These are phyloP conservation scores for Dryas octopetala DNA, from an alignment of 306 rosid species.

Conservation along the genomic window DNA sequence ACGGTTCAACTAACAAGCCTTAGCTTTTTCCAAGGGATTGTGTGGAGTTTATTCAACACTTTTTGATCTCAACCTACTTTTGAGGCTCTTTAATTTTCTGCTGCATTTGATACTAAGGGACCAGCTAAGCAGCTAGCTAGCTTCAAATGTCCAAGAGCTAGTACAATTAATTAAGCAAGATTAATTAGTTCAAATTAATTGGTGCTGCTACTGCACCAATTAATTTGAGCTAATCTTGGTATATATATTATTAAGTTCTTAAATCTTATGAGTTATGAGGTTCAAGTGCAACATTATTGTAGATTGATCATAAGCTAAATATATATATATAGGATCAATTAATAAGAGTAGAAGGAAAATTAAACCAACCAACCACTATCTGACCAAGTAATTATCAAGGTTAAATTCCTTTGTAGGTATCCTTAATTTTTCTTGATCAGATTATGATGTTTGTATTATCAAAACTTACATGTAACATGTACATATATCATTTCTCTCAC, in stretches of 20 bases:
- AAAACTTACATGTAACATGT: too few species aligned
- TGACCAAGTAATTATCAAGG: too few species aligned
- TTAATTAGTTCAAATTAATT: neutral
- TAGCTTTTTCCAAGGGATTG: neutral
- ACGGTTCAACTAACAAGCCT: conserved; percentile 45
- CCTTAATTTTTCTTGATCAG: too few species aligned
- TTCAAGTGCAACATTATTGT: too few species aligned
- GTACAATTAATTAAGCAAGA: neutral
- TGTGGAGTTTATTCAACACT: conserved; percentile 26
- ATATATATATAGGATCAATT: neutral
- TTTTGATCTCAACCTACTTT: conserved; percentile 33
- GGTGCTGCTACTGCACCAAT: too few species aligned
- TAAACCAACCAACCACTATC: neutral
- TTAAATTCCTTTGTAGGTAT: too few species aligned
- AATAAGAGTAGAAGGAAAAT: neutral
- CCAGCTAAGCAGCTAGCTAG: neutral
- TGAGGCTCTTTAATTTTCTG: conserved; percentile 40
- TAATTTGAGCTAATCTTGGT: neutral
- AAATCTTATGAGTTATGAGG: too few species aligned
- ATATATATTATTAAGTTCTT: neutral
- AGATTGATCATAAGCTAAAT: too few species aligned
- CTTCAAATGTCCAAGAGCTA: neutral
- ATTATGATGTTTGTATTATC: too few species aligned
- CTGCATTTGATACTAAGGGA: neutral
- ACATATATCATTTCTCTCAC: too few species aligned